A percentile compares a stretch with the other conserved stretches of the same genome.
Evolutionary conservation across 2,329 filamentous ascomycete genomes (phyloP).

Genomic region (Alternaria longipes): DNA sequence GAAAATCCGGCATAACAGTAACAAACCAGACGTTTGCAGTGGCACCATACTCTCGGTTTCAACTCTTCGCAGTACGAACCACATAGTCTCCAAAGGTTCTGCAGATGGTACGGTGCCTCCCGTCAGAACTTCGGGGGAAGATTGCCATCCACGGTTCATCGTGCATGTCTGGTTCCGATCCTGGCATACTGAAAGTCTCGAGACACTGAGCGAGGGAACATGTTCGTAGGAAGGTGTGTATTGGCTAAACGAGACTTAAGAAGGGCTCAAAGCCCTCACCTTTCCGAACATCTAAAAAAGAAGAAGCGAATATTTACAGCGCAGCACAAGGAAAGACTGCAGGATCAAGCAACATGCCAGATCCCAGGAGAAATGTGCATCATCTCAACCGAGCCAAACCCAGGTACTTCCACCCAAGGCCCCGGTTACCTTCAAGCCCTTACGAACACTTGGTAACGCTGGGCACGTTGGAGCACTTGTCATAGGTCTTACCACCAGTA

Average conservation of each 20-base stretch:
- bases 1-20: no score
- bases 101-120: background rate
- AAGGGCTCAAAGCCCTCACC: background rate
- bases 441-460: conserved; percentile 31
- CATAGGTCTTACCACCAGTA: conserved; percentile 50
- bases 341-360: background rate
- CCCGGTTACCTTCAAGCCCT: background rate
- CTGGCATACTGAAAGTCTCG: background rate
- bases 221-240: background rate
- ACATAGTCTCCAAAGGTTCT: background rate
- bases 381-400: background rate
- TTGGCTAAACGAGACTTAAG: no score
- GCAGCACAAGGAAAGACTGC: background rate
- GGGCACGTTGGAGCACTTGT: conserved; percentile 49
- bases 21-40: background rate
- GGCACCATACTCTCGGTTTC: no score
- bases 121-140: background rate
- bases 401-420: background rate
- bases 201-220: background rate
- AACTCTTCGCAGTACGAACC: background rate
- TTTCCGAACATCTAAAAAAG: background rate
- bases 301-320: conserved; percentile 6
- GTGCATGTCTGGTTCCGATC: background rate
- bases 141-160: background rate
- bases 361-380: background rate